Base-by-base conservation (phyloP, 192 early-diverging fungal genomes). In the Chytriomyces sp. region DNA sequence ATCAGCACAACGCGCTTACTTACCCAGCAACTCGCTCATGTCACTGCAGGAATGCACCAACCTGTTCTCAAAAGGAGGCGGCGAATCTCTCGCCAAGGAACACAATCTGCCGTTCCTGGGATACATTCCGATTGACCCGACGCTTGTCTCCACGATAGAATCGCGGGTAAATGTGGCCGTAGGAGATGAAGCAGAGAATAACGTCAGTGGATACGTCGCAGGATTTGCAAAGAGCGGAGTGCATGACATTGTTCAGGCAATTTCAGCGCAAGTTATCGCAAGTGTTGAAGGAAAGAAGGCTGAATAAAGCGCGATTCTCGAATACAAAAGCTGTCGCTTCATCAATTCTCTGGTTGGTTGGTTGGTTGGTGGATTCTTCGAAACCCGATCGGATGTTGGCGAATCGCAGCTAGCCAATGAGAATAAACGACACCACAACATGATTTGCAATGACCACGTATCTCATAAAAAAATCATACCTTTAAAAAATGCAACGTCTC, bases 21-120 rank as follows among this genome's bases (percentile, higher is more conserved):
- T 13, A 24, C 23, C 5, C 1, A 9, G 8, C 7, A 53, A 67
- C 7, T 68, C 1, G 2, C 35, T 45, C 65, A n/a, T 28, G 3
- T 5, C 8, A 26, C 79, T 16, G 5, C 48, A 85, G 81, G 87
- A 87, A 74, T 86, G 85, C 74, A 76, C 85, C 11, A 81, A 82
- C 64, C 49, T 88, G 5, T 88, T 88, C 76, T 83, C 83, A 26
- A 82, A 79, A 69, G 87, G 87, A 59, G 85, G 85, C 50, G 87
- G 85, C n/a, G 83, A 88, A 61, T 50, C 64, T 18, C 76, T 88
- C 65, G 83, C 85, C 11, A 45, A 63, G 8, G 80, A 87, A 28
- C 77, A 76, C 48, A 67, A 66, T 1, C 63, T 88, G 7, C 75
- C 67, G 13, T 86, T 87, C 76, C 69, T 86, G 11, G 86, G 86